Conservation (phyloP, 2,329 filamentous ascomycete genomes). For the Nothophaeocryptopus gaeumannii region DNA sequence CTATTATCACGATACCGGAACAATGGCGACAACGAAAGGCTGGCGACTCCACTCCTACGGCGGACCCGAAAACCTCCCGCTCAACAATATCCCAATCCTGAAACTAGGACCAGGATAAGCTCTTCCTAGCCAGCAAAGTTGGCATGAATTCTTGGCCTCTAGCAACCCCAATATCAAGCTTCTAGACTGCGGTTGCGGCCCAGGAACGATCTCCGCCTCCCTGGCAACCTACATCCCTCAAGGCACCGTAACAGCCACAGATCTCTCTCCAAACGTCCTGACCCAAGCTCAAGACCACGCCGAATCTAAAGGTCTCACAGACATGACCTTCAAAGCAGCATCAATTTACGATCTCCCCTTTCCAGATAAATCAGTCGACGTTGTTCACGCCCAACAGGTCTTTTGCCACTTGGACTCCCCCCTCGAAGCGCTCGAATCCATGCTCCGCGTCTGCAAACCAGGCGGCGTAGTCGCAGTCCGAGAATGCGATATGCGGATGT, state of each 20-base stretch:
- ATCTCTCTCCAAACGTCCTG: slow-evolving; percentile 45
- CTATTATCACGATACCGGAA: too few relatives aligned
- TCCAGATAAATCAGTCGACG: slow-evolving; percentile 52
- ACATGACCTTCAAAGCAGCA: slow-evolving; percentile 40
- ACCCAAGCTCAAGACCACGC: slow-evolving; percentile 40
- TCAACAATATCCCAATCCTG: slow-evolving; percentile 34
- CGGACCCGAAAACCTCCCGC: slow-evolving; percentile 44
- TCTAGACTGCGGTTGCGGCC: slow-evolving; percentile 49
- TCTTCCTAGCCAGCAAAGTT: too few relatives aligned
- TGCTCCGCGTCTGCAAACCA: slow-evolving; percentile 53
- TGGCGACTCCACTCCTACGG: slow-evolving; percentile 48
- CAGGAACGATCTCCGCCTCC: slow-evolving; percentile 49
- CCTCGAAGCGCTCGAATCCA: slow-evolving; percentile 50
- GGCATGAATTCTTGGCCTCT: slow-evolving; percentile 14
- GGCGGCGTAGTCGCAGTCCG: slow-evolving; percentile 54
- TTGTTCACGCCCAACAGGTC: slow-evolving; percentile 60
- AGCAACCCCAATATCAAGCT: slow-evolving; percentile 35
- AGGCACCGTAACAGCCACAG: slow-evolving; percentile 45
- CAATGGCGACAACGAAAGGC: too few relatives aligned
- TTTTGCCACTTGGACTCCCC: slow-evolving; percentile 56
- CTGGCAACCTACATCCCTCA: slow-evolving; percentile 44
- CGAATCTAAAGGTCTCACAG: slow-evolving; percentile 35
- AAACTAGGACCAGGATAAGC: too few relatives aligned
- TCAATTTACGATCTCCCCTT: slow-evolving; percentile 39
- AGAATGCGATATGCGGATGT: slow-evolving; percentile 41